A percentile compares a stretch with the other conserved stretches of the same genome.
phyloP scores from a whole-genome alignment of 768 basidiomycete genomes.

The Auricularia auricula-judae region DNA sequence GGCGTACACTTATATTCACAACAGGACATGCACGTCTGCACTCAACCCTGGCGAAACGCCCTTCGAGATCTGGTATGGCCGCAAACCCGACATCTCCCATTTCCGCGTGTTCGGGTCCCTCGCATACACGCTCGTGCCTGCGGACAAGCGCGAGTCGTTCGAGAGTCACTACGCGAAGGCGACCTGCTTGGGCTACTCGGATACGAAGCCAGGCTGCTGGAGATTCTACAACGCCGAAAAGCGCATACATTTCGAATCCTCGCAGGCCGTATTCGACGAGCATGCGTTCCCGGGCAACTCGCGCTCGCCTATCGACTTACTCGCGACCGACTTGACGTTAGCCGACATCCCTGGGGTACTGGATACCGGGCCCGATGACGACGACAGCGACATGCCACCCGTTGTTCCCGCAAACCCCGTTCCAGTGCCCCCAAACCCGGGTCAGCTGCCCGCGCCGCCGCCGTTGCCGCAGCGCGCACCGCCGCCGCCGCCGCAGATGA shows the following conservation, averaged over 20 bases:
- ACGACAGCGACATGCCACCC: background rate
- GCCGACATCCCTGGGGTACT: background rate
- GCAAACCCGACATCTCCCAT: background rate
- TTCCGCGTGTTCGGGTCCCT: conserved; percentile 27
- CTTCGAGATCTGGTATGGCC: conserved; percentile 13
- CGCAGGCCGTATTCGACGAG: conserved; percentile 9
- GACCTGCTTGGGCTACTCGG: conserved; percentile 26
- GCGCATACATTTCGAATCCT: background rate
- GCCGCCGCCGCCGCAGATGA: background rate
- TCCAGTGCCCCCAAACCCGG: too few species aligned
- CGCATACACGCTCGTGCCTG: conserved; percentile 27
- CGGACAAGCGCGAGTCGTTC: conserved; percentile 13
- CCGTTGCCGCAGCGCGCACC: background rate
- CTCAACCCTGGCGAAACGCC: conserved; percentile 9
- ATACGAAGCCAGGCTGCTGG: conserved; percentile 5
- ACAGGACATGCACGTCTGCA: background rate
- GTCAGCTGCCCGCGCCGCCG: background rate
- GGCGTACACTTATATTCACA: background rate
- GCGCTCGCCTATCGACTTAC: background rate
- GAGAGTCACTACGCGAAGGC: conserved; percentile 20
- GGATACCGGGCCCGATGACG: background rate
- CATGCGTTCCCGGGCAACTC: background rate
- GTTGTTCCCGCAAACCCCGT: background rate
- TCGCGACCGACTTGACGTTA: background rate
- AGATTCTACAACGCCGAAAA: conserved; percentile 1